phyloP scores from a whole-genome alignment of 2,329 filamentous ascomycete species.

The Penicillium sp. region DNA sequence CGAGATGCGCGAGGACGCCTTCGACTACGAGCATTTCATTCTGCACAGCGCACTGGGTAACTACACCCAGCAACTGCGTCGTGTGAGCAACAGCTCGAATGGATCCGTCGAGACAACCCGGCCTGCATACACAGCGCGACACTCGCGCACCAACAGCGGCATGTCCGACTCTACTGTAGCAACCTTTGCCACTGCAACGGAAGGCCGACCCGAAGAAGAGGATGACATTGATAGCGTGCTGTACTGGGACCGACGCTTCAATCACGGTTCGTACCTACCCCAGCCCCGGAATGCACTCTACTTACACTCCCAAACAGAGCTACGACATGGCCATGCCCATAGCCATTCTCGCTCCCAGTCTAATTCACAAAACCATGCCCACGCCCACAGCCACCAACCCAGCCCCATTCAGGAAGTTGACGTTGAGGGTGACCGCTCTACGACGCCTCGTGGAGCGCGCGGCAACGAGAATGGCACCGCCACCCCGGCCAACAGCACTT shows the following conservation, averaged over 20 bases:
- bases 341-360: slow-evolving; percentile 20
- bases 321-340: slow-evolving; percentile 25
- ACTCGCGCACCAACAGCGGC: slow-evolving; percentile 57
- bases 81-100: slow-evolving; percentile 41
- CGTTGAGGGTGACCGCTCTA: slow-evolving; percentile 17
- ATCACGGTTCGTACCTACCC: slow-evolving; percentile 29
- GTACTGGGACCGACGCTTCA: slow-evolving; percentile 42
- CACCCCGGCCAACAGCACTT: slow-evolving; percentile 13
- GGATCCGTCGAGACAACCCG: slow-evolving; percentile 56
- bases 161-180: slow-evolving; percentile 63
- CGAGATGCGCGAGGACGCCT: slow-evolving; percentile 91
- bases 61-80: slow-evolving; percentile 39
- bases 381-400: slow-evolving; percentile 19
- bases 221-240: slow-evolving; percentile 46
- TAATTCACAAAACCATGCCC: slow-evolving; percentile 6
- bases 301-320: slow-evolving; percentile 25
- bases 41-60: slow-evolving; percentile 87
- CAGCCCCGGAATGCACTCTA: background rate
- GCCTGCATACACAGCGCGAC: slow-evolving; percentile 29
- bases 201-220: slow-evolving; percentile 46
- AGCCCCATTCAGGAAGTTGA: slow-evolving; percentile 16
- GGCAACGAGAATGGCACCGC: background rate
- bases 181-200: slow-evolving; percentile 65
- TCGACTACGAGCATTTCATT: slow-evolving; percentile 96
- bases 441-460: slow-evolving; percentile 27